Evolutionary conservation across 2,329 filamentous ascomycete species (phyloP).

Genomic region (Ciborinia camelliae): DNA sequence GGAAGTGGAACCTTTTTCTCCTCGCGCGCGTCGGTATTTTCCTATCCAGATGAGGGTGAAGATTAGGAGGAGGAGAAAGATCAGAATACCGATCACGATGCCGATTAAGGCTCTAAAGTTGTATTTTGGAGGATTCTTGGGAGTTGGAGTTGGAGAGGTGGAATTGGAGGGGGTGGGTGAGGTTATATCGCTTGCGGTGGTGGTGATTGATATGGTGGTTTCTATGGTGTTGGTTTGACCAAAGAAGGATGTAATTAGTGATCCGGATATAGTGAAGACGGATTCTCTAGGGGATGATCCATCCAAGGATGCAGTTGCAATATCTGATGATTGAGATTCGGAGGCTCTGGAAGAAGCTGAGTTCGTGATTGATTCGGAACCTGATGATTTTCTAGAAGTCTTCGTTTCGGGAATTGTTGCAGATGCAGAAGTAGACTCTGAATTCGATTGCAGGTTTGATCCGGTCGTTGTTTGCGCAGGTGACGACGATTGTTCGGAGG

Average conservation of each 20-base stretch:
- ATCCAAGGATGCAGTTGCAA: not conserved
- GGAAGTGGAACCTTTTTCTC: not conserved
- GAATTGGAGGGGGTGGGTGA: not conserved
- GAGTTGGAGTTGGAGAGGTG: not conserved
- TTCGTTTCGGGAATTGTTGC: not conserved
- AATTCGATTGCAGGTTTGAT: not conserved
- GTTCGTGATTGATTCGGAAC: not conserved
- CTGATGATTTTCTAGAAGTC: not conserved
- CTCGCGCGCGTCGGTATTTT: not conserved
- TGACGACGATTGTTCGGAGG: not conserved
- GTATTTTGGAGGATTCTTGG: not conserved
- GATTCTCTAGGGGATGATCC: not conserved
- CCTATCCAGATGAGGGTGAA: not conserved
- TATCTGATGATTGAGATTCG: not conserved
- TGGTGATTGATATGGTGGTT: not conserved
- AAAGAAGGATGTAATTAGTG: not conserved
- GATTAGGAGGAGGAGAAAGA: not conserved
- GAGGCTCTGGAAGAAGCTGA: not conserved
- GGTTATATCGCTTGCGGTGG: not conserved
- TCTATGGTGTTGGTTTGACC: not conserved
- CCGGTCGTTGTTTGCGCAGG: not conserved
- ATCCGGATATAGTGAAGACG: not conserved
- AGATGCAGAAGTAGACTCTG: not conserved
- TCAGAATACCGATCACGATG: not conserved
- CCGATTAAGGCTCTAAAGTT: not conserved